These are phyloP conservation scores for Stagonosporopsis rhizophila DNA, from an alignment of 2,329 filamentous ascomycete genomes.

Conservation along the genomic window DNA sequence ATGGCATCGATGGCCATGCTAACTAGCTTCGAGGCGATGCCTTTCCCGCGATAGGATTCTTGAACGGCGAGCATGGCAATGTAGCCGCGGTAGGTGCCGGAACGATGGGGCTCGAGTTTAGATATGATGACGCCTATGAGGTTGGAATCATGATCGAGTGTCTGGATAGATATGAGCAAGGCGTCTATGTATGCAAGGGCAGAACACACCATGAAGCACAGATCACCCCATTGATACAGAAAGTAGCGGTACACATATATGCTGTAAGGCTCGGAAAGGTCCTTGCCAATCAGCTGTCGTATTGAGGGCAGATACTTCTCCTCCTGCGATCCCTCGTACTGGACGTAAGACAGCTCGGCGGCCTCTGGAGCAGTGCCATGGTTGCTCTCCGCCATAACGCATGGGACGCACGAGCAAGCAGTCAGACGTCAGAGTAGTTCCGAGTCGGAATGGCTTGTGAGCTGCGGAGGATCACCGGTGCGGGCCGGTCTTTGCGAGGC, in stretches of 20 bases:
- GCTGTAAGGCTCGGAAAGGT: conserved; percentile 96
- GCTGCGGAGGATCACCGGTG: conserved; percentile 4
- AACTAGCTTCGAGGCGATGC: conserved; percentile 88
- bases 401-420: not conserved
- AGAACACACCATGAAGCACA: conserved; percentile 87
- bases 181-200: not conserved
- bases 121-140: conserved; percentile 92
- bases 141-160: conserved; percentile 52
- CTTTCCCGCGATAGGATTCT: conserved; percentile 78
- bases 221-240: conserved; percentile 93
- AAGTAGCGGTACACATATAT: conserved; percentile 99
- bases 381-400: conserved; percentile 13
- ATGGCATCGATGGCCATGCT: conserved; percentile 90
- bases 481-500: not conserved
- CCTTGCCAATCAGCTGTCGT: conserved; percentile 90
- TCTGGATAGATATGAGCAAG: conserved; percentile 25
- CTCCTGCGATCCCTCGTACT: conserved; percentile 67
- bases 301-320: conserved; percentile 80
- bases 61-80: conserved; percentile 98
- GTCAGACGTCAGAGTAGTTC: conserved; percentile 1
- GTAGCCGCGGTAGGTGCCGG: conserved; percentile 87
- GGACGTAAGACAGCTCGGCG: conserved; percentile 58
- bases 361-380: not conserved
- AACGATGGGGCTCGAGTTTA: conserved; percentile 89
- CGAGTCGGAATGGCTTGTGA: conserved; percentile 10